phyloP scores from a whole-genome alignment of 2,329 filamentous ascomycete species.

The Diatrype stigma region DNA sequence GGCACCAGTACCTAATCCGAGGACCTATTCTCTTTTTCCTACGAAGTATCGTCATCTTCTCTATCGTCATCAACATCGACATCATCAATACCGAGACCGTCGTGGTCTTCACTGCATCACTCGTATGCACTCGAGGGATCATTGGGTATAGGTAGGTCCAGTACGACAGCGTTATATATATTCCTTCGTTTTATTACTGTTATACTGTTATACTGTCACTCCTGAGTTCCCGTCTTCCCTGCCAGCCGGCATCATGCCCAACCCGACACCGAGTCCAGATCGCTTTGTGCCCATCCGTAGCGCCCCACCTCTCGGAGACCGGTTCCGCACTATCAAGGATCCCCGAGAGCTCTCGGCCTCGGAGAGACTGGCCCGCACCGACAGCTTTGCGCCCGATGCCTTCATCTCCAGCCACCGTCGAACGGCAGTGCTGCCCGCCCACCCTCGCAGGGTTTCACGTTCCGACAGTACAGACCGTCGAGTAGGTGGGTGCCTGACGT shows the following conservation, averaged over 20 bases:
- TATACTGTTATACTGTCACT: conserved; percentile 9
- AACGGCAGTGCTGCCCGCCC: conserved; percentile 19
- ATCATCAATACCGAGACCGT: neutral
- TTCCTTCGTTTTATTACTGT: neutral
- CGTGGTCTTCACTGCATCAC: neutral
- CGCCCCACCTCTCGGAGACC: conserved; percentile 34
- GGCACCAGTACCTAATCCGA: no score
- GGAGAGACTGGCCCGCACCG: conserved; percentile 43
- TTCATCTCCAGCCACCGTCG: conserved; percentile 35
- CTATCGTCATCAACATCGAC: neutral
- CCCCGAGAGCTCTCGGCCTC: conserved; percentile 35
- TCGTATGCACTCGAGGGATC: neutral
- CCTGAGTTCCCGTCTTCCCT: conserved; percentile 11
- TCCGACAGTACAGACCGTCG: conserved; percentile 25
- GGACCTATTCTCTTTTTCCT: neutral
- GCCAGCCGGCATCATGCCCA: conserved; percentile 19
- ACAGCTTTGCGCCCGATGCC: conserved; percentile 36
- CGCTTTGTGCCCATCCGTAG: conserved; percentile 48
- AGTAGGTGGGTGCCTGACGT: conserved; percentile 21
- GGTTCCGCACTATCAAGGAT: conserved; percentile 42
- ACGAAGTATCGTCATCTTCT: neutral
- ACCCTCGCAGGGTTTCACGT: conserved; percentile 19
- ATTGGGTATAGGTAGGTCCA: neutral
- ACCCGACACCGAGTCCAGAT: conserved; percentile 31
- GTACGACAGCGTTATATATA: neutral